Evolutionary conservation across 1,139 yeast species (phyloP).

Genomic region (Lodderomyces metapsilosis): DNA sequence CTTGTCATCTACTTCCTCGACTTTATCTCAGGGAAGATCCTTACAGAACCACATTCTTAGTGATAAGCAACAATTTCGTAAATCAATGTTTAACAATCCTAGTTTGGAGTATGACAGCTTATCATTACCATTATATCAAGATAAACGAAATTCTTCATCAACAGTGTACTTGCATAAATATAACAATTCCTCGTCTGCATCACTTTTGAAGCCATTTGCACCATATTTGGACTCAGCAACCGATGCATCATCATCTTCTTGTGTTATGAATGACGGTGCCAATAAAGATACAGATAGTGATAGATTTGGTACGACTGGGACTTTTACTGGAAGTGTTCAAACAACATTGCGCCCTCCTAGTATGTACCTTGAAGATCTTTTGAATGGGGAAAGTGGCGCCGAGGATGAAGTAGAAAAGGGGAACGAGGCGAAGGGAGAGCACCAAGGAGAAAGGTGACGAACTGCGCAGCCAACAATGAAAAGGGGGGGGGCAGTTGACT

Average conservation of each 20-base stretch:
- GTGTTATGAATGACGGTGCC: background rate
- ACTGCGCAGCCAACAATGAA: too few species aligned
- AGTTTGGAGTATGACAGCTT: constrained; percentile 20
- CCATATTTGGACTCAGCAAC: constrained; percentile 4
- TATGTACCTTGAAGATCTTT: constrained; percentile 29
- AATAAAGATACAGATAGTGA: constrained; percentile 2
- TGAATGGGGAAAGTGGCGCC: constrained; percentile 10
- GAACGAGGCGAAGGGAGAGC: background rate
- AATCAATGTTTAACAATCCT: constrained; percentile 40
- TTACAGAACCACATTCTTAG: constrained; percentile 15
- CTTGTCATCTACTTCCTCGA: constrained; percentile 4
- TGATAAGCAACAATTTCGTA: constrained; percentile 21
- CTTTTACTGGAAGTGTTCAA: constrained; percentile 3
- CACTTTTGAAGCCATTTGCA: constrained; percentile 5
- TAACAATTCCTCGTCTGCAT: constrained; percentile 8
- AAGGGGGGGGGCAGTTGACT: background rate
- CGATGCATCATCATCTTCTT: background rate
- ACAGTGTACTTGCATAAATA: constrained; percentile 4
- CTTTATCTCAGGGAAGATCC: constrained; percentile 11
- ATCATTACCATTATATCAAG: constrained; percentile 22
- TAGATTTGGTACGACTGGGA: background rate
- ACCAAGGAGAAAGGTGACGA: background rate
- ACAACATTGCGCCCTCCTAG: constrained; percentile 28
- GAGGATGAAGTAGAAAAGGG: background rate
- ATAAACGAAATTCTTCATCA: constrained; percentile 1